Evolutionary conservation across 1,284 basidiomycete genomes (phyloP), one percentile per base, ranked within the genome.

Genomic region (Vanrija pseudolonga): DNA sequence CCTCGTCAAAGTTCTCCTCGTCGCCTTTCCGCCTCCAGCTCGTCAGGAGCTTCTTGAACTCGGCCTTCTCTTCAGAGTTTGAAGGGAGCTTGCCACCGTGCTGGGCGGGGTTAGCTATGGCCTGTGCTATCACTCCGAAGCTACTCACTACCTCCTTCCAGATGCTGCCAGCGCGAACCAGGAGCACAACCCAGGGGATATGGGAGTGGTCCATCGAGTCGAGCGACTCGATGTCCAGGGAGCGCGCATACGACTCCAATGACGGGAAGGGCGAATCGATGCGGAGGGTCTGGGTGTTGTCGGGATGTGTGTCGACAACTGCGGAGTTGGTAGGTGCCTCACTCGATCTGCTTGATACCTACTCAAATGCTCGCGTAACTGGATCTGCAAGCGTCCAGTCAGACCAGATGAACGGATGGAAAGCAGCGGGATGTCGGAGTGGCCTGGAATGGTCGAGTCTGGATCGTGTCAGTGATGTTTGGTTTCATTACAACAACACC

Each of bases 1-100:
- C 93, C 74, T 96, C 93, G 62, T 97, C 94, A 71, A 93, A 92
- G 77, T 98, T 98, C 77, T 98, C 95, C 66, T 95, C 90, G 72
- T 98, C 95, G 0, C 77, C 67, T 65, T 91, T 90, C 56, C 81
- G 72, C 26, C 60, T 58, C 50, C 61, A 66, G 32, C 53, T 59
- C 26, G 58, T 63, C 18, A 70, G 50, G 20, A 64, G 59, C 48
- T 82, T 79, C 69, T 92, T 90, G 79, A 98, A 95, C 19, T 82
- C 84, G 57, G 85, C 81, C 64, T 89, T 86, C 65, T 96, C 89
- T 0, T 80, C 81, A 28, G 79, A 79, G 0, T 81, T 84, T 58
- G 49, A 41, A 12, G 70, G 66, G 0, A 67, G 46, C 26, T 52
- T 52, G 7, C 67, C 67, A 4, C 37, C 63, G 49, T 73, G 51